These are phyloP conservation scores for Leishmania lainsoni DNA, from an alignment of 208 protist genomes.

Conservation along the genomic window DNA sequence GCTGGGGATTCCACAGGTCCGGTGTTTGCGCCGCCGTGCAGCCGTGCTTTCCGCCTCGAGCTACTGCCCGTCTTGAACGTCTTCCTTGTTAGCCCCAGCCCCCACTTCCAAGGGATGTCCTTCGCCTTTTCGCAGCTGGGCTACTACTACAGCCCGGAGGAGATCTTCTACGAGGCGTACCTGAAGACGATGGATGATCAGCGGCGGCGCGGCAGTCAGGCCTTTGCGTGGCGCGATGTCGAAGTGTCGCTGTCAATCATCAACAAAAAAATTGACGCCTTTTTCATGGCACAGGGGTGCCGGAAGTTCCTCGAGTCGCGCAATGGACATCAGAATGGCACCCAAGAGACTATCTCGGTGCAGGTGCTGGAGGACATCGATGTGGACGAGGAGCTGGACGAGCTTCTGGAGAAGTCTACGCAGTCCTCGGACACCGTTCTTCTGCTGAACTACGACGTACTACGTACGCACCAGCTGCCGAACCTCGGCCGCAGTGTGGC, in stretches of 20 bases:
- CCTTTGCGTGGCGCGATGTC: constrained; percentile 88
- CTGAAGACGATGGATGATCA: constrained; percentile 88
- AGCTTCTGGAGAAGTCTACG: constrained; percentile 69
- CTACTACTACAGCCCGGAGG: constrained; percentile 86
- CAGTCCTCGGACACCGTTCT: constrained; percentile 57
- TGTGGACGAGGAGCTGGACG: constrained; percentile 65
- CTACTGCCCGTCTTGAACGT: constrained; percentile 81
- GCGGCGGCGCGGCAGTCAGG: constrained; percentile 81
- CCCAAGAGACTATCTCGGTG: constrained; percentile 42
- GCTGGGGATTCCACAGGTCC: constrained; percentile 6
- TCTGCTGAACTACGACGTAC: constrained; percentile 84
- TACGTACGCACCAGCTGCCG: constrained; percentile 56
- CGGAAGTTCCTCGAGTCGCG: constrained; percentile 83
- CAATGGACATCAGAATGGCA: constrained; percentile 27
- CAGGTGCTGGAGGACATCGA: constrained; percentile 80
- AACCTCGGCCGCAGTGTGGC: constrained; percentile 76
- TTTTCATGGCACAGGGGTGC: constrained; percentile 80
- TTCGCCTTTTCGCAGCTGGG: constrained; percentile 84
- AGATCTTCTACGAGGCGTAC: constrained; percentile 92
- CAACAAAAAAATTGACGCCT: constrained; percentile 83
- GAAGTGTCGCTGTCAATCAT: constrained; percentile 89
- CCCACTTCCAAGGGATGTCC: constrained; percentile 87
- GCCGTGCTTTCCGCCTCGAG: constrained; percentile 54
- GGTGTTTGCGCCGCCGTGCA: constrained; percentile 51
- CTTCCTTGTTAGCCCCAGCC: constrained; percentile 84